Evolutionary conservation across 2,329 filamentous ascomycete genomes (phyloP), one percentile per base, ranked within the genome.

Genomic region (Penicillium occitanis): DNA sequence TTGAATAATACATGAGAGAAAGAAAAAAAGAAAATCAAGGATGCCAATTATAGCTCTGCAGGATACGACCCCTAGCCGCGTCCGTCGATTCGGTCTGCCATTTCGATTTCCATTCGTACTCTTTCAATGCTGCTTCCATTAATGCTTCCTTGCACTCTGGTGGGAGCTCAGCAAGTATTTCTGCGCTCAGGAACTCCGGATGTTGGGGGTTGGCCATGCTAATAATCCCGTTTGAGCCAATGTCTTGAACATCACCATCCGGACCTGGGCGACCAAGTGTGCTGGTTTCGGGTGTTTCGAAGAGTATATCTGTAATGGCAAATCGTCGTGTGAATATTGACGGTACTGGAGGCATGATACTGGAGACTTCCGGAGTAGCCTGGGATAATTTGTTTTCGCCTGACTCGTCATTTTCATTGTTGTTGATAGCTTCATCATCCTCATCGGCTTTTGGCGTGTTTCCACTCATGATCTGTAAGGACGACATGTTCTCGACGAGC

Each of bases 41-140:
- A 68, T 74, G 76, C 78, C 78, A 80, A 10, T 77, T 73, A 69
- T 78, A 80, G 44, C 77, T 79, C 71, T 78, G 76, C 17, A 73
- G 69, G 6, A 77, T 72, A 10, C 69, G 70, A 17, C 71, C 70
- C 22, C 77, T 71, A 17, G 72, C 65, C 4, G 83, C 84, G 73
- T 87, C 86, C 10, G 83, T 78, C 42, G 77, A 82, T 78, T 97
- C 93, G 5, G 86, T 84, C 17, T 86, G 86, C 92, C 93, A 97
- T 69, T 84, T 85, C 37, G 78, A 81, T 76, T 91, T 91, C 91
- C 93, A 98, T 63, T 85, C 79, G 67, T 79, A 77, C 77, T 97
- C 91, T 64, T 85, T 83, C 11, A 80, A 79, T 61, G 88, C 81
- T 2, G 91, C 89, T 63, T 85, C 82, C 61, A 92, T 83, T 68